phyloP scores from a whole-genome alignment of 2,329 filamentous ascomycete genomes.

The Arachnopeziza araneosa region DNA sequence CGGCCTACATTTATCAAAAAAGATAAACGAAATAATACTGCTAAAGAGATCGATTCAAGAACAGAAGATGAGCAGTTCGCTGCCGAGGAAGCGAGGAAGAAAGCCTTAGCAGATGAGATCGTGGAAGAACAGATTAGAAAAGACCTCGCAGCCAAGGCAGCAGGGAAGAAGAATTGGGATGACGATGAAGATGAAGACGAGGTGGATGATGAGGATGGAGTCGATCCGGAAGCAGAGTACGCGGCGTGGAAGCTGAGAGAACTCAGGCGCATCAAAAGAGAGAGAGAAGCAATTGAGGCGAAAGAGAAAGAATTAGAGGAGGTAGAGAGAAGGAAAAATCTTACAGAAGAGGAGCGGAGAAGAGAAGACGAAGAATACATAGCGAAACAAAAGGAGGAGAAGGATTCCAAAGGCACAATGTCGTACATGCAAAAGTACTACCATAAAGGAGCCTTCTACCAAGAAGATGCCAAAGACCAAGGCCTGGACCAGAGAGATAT shows the following conservation, averaged over 20 bases:
- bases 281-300: slow-evolving; percentile 76
- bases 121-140: slow-evolving; percentile 86
- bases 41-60: slow-evolving; percentile 25
- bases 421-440: slow-evolving; percentile 93
- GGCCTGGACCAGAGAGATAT: slow-evolving; percentile 76
- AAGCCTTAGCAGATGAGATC: slow-evolving; percentile 69
- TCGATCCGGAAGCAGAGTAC: slow-evolving; percentile 82
- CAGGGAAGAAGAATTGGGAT: slow-evolving; percentile 83
- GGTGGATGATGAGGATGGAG: slow-evolving; percentile 82
- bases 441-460: slow-evolving; percentile 95
- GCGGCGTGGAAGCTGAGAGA: slow-evolving; percentile 94
- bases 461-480: slow-evolving; percentile 69
- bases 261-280: slow-evolving; percentile 79
- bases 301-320: slow-evolving; percentile 83
- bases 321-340: slow-evolving; percentile 78
- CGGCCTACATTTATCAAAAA: slow-evolving; percentile 61
- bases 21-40: slow-evolving; percentile 39
- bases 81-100: slow-evolving; percentile 58
- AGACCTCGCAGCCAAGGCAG: slow-evolving; percentile 67
- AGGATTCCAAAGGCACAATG: slow-evolving; percentile 69
- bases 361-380: slow-evolving; percentile 79
- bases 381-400: slow-evolving; percentile 52
- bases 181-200: slow-evolving; percentile 63
- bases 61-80: slow-evolving; percentile 39
- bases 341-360: slow-evolving; percentile 79